These are phyloP conservation scores for Solanum megistacrolobum DNA, from an alignment of 257 asterid species.

Conservation along the genomic window DNA sequence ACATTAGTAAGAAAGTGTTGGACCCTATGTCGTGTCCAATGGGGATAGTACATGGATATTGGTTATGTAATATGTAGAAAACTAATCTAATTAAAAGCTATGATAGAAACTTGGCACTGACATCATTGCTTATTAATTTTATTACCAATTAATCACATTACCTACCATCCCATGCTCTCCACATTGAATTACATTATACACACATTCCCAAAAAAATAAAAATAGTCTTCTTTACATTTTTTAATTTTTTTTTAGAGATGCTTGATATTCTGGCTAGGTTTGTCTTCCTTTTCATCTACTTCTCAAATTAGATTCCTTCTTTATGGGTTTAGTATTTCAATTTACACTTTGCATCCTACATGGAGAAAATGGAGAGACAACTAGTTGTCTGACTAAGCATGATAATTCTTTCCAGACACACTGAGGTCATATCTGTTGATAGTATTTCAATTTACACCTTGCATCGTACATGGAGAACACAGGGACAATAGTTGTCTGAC, in stretches of 20 bases:
- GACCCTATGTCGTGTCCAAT: not conserved
- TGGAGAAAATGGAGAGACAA: not conserved
- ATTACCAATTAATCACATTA: not conserved
- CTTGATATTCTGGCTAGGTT: not conserved
- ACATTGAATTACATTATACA: not conserved
- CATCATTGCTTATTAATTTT: not conserved
- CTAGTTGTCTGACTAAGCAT: not conserved
- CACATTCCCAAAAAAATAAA: not conserved
- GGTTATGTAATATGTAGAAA: not conserved
- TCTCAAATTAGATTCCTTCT: not conserved
- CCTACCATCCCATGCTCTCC: not conserved
- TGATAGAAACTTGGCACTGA: not conserved
- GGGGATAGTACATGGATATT: not conserved
- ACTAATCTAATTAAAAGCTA: not conserved
- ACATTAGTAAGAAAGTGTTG: not conserved
- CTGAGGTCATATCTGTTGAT: not conserved
- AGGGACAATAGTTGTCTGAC: not conserved
- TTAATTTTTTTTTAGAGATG: not conserved
- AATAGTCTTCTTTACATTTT: not conserved
- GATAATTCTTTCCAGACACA: not conserved
- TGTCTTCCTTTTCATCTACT: not conserved
- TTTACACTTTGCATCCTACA: not conserved
- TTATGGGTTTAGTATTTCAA: not conserved
- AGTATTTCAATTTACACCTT: not conserved
- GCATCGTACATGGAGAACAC: not conserved